Conservation (phyloP, 768 basidiomycete genomes). For the Mycena polygramma region DNA sequence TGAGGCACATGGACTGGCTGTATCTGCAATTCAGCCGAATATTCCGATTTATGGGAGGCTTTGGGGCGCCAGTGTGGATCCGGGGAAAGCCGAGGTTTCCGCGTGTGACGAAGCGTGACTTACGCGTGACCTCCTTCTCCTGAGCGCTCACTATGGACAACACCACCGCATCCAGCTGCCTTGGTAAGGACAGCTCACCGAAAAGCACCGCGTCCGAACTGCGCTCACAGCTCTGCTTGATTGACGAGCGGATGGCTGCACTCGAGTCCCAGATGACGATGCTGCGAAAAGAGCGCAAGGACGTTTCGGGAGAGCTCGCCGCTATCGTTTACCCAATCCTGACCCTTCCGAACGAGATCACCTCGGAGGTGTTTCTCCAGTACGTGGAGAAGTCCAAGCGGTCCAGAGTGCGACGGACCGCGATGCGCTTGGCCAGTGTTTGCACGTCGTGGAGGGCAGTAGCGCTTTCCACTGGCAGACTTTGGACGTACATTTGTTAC, state of each 20-base stretch:
- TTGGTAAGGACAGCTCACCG: not conserved
- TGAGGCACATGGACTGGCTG: no score
- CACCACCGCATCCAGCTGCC: no score
- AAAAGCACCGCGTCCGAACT: not conserved
- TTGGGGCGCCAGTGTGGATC: no score
- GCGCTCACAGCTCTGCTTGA: not conserved
- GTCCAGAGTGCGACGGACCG: not conserved
- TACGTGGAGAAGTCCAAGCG: not conserved
- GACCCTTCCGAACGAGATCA: constrained; percentile 4
- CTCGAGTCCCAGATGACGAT: constrained; percentile 4
- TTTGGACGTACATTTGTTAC: constrained; percentile 17
- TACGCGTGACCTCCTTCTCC: no score
- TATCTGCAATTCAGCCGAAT: no score
- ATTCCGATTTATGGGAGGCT: no score
- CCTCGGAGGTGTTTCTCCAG: constrained; percentile 9
- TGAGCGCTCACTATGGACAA: no score
- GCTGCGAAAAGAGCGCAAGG: not conserved
- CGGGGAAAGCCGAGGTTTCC: no score
- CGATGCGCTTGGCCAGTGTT: constrained; percentile 9
- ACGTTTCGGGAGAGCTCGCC: not conserved
- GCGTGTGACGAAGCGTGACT: no score
- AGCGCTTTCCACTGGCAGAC: constrained; percentile 8
- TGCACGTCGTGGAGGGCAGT: constrained; percentile 11
- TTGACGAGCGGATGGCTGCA: not conserved
- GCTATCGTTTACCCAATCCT: constrained; percentile 20